phyloP scores from a whole-genome alignment of 257 asterid genomes.

The Penstemon eatonii region DNA sequence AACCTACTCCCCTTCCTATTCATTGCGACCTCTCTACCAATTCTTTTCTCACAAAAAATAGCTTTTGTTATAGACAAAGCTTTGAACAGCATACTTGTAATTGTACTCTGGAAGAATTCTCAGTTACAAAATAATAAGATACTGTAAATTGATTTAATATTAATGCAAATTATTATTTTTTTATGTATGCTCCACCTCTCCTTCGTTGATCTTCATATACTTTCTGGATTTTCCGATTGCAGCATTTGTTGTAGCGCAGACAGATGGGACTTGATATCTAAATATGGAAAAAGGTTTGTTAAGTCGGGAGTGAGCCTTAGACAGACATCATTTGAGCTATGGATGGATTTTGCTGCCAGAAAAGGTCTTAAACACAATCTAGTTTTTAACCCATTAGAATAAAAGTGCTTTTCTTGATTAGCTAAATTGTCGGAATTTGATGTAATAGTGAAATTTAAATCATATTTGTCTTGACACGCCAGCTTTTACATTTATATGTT shows the following conservation, averaged over 20 bases:
- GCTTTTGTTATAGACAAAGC: background rate
- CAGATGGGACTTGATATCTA: constrained; percentile 72
- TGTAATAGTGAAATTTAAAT: background rate
- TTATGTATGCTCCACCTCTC: constrained; percentile 21
- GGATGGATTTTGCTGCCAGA: constrained; percentile 90
- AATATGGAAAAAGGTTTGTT: constrained; percentile 67
- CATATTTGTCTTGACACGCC: too few species aligned
- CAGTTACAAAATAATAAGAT: background rate
- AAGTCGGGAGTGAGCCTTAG: constrained; percentile 70
- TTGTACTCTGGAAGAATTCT: background rate
- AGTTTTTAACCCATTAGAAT: constrained; percentile 15
- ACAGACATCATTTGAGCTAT: constrained; percentile 61
- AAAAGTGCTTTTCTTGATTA: constrained; percentile 22
- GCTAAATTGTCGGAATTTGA: constrained; percentile 12
- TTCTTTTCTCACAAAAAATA: background rate
- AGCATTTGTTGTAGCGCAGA: constrained; percentile 68
- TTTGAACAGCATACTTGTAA: background rate
- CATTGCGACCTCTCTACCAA: background rate
- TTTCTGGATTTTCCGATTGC: constrained; percentile 37
- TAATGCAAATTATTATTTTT: background rate
- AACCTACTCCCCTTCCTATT: background rate
- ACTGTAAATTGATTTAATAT: background rate
- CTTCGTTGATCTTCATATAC: constrained; percentile 20
- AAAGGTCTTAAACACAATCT: constrained; percentile 47
- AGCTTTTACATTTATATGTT: background rate